A percentile compares a stretch with the other conserved stretches of the same genome.
Conservation (phyloP, 1,284 basidiomycete genomes). For the Mixia osmundae region DNA sequence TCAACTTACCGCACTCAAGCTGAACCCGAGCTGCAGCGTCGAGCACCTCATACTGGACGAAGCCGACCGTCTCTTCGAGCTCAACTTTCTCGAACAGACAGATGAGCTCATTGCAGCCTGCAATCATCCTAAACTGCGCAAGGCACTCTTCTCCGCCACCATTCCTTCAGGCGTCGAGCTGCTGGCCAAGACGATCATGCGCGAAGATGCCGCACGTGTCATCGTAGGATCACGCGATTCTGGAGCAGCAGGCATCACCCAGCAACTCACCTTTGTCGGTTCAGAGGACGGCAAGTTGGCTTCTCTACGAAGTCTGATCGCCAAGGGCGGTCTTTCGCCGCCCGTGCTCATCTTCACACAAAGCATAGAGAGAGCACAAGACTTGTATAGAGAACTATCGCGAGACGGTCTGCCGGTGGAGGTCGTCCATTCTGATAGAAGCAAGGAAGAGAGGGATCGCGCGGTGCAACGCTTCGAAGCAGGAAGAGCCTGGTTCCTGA, state of each 20-base stretch:
- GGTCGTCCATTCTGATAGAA: constrained; percentile 72
- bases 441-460: constrained; percentile 62
- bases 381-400: constrained; percentile 57
- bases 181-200: constrained; percentile 59
- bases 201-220: constrained; percentile 9
- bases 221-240: constrained; percentile 38
- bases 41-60: constrained; percentile 70
- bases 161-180: constrained; percentile 72
- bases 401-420: constrained; percentile 46
- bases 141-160: constrained; percentile 82
- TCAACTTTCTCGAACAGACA: constrained; percentile 69
- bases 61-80: constrained; percentile 46
- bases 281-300: constrained; percentile 82
- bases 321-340: constrained; percentile 57
- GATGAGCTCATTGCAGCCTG: constrained; percentile 73
- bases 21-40: constrained; percentile 32
- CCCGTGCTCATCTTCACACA: constrained; percentile 86
- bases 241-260: constrained; percentile 48
- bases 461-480: constrained; percentile 59
- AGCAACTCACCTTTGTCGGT: constrained; percentile 72
- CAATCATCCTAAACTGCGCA: constrained; percentile 45
- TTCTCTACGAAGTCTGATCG: constrained; percentile 50
- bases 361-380: constrained; percentile 69
- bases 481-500: constrained; percentile 74
- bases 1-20: not conserved